Conservation (phyloP, 805 yeast species). For the Candida broadrunensis region DNA sequence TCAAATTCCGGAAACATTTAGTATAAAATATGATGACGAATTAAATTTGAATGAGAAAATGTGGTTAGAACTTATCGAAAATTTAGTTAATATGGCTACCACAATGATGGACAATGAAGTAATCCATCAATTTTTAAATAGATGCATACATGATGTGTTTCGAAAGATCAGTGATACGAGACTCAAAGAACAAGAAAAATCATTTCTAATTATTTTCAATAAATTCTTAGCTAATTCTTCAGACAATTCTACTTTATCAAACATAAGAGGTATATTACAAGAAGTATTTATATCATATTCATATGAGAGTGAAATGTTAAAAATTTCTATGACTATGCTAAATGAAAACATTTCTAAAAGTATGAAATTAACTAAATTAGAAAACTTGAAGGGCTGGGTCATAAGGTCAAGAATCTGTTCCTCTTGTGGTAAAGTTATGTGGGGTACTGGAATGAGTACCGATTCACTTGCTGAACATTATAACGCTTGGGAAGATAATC, state of each 20-base stretch:
- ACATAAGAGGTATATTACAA: conserved; percentile 55
- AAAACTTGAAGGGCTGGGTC: conserved; percentile 59
- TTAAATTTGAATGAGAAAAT: conserved; percentile 18
- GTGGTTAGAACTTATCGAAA: conserved; percentile 29
- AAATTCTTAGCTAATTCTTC: conserved; percentile 50
- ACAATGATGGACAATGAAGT: not conserved
- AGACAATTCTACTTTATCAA: conserved; percentile 51
- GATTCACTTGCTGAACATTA: conserved; percentile 49
- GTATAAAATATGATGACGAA: conserved; percentile 5
- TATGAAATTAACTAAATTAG: conserved; percentile 39
- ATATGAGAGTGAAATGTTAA: conserved; percentile 58
- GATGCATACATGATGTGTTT: conserved; percentile 31
- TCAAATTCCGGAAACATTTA: conserved; percentile 15
- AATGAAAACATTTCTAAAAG: conserved; percentile 54
- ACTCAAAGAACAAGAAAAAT: conserved; percentile 20
- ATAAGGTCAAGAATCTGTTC: conserved; percentile 56
- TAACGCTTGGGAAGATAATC: conserved; percentile 55
- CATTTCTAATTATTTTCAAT: conserved; percentile 56
- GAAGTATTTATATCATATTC: conserved; percentile 65
- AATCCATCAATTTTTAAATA: conserved; percentile 15
- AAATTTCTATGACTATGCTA: conserved; percentile 49
- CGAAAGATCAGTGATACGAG: conserved; percentile 26
- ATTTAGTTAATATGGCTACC: conserved; percentile 18
- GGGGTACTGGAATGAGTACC: conserved; percentile 50
- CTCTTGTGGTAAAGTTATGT: conserved; percentile 68